Percentiles rank a stretch among this genome's conserved stretches.
Evolutionary conservation across 2,329 filamentous ascomycete species (phyloP).

Genomic region (Cercospora beticola): DNA sequence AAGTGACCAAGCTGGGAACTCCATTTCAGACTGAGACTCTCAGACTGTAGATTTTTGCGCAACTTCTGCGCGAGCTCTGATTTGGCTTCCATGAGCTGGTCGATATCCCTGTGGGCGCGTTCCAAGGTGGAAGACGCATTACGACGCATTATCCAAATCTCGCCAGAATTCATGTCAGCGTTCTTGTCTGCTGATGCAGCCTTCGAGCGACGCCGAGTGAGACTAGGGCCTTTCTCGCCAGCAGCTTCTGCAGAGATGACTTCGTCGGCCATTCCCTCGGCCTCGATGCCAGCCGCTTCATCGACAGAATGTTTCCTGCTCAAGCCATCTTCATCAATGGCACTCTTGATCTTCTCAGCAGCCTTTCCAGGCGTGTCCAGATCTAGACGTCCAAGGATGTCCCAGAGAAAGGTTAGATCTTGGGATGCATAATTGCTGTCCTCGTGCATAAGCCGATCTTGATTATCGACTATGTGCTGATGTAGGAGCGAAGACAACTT

Average conservation of each 20-base stretch:
- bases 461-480: conserved; percentile 33
- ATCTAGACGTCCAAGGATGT: conserved; percentile 56
- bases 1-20: conserved; percentile 84
- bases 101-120: conserved; percentile 67
- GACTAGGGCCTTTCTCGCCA: conserved; percentile 49
- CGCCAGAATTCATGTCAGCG: conserved; percentile 37
- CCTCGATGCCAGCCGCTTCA: conserved; percentile 67
- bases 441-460: conserved; percentile 37
- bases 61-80: conserved; percentile 59
- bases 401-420: conserved; percentile 35
- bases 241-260: conserved; percentile 66
- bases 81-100: conserved; percentile 61
- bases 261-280: conserved; percentile 71
- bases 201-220: conserved; percentile 27
- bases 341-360: conserved; percentile 67
- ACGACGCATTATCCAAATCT: conserved; percentile 64
- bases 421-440: conserved; percentile 12
- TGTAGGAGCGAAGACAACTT: conserved; percentile 57
- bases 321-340: conserved; percentile 93
- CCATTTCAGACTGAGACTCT: conserved; percentile 76
- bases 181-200: conserved; percentile 7
- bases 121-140: conserved; percentile 66
- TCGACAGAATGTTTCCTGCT: conserved; percentile 74
- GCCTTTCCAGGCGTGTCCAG: conserved; percentile 67
- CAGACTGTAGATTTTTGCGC: conserved; percentile 56